Conservation (phyloP, 441 rosid species). For the Gossypium trilobum region DNA sequence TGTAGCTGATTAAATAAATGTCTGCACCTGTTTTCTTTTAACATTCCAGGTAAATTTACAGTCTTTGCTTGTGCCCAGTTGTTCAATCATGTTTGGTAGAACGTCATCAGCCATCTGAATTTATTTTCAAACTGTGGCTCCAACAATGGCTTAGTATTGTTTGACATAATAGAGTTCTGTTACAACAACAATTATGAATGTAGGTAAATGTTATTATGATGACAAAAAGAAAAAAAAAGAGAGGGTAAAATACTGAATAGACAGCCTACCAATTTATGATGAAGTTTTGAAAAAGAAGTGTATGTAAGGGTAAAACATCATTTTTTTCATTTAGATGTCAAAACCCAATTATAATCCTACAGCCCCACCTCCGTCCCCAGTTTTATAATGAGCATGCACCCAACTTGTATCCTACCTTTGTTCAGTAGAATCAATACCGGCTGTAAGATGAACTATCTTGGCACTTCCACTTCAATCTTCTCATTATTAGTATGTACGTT, state of each 20-base stretch:
- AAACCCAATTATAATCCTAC: not conserved
- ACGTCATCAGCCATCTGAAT: not conserved
- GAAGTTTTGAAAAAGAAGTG: not conserved
- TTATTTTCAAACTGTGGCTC: not conserved
- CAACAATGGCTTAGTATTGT: not conserved
- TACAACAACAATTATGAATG: not conserved
- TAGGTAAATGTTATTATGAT: not conserved
- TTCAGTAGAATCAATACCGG: constrained; percentile 5
- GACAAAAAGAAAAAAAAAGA: not conserved
- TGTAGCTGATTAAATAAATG: not conserved
- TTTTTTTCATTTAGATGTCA: not conserved
- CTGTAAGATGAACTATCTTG: not conserved
- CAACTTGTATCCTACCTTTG: not conserved
- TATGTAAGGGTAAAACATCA: not conserved
- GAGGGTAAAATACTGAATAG: not conserved
- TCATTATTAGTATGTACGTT: not conserved
- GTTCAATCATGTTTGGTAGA: not conserved
- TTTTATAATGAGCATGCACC: not conserved
- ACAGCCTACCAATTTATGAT: not conserved
- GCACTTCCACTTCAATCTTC: not conserved
- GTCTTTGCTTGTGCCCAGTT: not conserved
- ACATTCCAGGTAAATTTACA: not conserved
- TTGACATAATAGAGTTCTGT: not conserved
- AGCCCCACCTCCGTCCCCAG: not conserved
- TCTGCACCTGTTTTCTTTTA: not conserved